Conservation (phyloP, 1,284 basidiomycete genomes). For the Puccinia novopanici region DNA sequence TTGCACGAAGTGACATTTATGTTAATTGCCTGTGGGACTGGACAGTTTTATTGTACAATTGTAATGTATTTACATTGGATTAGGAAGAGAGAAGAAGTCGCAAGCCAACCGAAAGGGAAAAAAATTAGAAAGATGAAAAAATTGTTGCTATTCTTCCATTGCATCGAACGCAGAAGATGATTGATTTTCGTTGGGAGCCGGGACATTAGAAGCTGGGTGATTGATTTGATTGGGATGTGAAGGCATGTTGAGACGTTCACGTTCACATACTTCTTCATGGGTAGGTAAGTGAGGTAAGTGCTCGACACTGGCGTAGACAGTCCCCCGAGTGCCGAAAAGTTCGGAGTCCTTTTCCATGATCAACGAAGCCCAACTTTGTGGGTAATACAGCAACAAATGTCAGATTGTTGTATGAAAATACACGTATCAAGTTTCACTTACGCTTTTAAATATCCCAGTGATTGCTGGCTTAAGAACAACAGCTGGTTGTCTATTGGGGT, state of each 20-base stretch:
- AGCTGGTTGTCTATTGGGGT: neutral
- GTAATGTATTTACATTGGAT: no score
- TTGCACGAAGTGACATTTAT: no score
- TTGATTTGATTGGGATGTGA: neutral
- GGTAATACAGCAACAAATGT: neutral
- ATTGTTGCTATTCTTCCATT: no score
- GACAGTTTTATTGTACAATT: no score
- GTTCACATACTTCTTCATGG: neutral
- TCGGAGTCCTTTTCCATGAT: neutral
- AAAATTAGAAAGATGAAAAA: no score
- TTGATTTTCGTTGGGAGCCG: no score
- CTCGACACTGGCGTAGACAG: neutral
- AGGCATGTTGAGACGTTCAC: neutral
- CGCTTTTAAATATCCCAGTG: neutral
- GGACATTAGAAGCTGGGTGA: no score
- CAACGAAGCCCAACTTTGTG: neutral
- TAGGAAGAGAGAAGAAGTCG: no score
- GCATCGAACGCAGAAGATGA: no score
- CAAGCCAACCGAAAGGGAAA: no score
- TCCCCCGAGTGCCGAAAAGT: neutral
- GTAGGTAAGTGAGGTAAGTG: neutral
- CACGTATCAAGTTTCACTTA: neutral
- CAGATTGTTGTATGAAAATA: neutral
- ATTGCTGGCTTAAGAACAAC: neutral
- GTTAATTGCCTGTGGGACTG: no score